These are phyloP conservation scores for Hyphopichia pseudoburtonii DNA, from an alignment of 1,139 yeast species.

Conservation along the genomic window DNA sequence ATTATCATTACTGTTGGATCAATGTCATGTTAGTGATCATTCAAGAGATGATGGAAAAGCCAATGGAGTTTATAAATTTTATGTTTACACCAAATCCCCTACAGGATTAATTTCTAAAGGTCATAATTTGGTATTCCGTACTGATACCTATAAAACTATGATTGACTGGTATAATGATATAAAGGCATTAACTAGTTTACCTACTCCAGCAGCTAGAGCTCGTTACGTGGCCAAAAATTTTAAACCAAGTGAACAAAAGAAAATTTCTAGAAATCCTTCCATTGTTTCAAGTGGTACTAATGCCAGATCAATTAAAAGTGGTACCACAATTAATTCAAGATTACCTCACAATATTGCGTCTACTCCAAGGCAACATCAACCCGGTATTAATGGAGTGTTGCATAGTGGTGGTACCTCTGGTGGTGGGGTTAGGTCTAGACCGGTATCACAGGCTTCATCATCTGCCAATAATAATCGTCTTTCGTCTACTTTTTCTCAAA, in stretches of 20 bases:
- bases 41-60: slow-evolving; percentile 65
- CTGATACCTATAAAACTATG: slow-evolving; percentile 76
- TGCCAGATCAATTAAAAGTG: slow-evolving; percentile 25
- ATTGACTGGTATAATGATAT: slow-evolving; percentile 83
- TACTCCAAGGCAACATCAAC: not conserved
- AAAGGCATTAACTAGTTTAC: slow-evolving; percentile 58
- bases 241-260: slow-evolving; percentile 12
- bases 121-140: slow-evolving; percentile 91
- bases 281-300: slow-evolving; percentile 24
- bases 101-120: slow-evolving; percentile 69
- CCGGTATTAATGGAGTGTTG: not conserved
- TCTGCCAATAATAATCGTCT: slow-evolving; percentile 27
- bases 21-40: slow-evolving; percentile 81
- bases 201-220: slow-evolving; percentile 54
- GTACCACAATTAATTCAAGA: slow-evolving; percentile 18
- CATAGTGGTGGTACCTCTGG: not conserved
- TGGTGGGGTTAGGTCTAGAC: slow-evolving; percentile 13
- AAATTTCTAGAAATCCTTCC: slow-evolving; percentile 31
- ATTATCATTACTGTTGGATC: slow-evolving; percentile 79
- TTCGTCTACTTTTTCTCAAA: slow-evolving; percentile 39
- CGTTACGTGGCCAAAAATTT: slow-evolving; percentile 21
- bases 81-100: slow-evolving; percentile 68
- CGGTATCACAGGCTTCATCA: slow-evolving; percentile 27
- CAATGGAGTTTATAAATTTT: slow-evolving; percentile 71
- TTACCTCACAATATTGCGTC: slow-evolving; percentile 3